A percentile compares a stretch with the other conserved stretches of the same genome.
Conservation (phyloP, 768 basidiomycete genomes). For the Flagelloscypha sp. region DNA sequence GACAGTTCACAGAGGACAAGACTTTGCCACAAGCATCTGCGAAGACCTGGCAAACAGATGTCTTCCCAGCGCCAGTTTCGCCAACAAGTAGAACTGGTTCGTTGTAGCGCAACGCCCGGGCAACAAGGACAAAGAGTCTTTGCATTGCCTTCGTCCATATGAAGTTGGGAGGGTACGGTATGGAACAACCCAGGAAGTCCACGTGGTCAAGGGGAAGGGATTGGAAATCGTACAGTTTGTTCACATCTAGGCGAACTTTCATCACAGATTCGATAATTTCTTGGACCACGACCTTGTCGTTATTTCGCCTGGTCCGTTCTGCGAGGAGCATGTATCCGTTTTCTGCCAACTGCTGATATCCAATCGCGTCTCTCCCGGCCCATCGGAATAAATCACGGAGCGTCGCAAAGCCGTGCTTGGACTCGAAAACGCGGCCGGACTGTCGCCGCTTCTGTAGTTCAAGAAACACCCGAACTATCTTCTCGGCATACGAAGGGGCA, state of each 20-base stretch:
- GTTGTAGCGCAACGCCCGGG: conserved; percentile 79
- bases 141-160: conserved; percentile 95
- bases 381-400: conserved; percentile 95
- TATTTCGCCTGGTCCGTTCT: conserved; percentile 75
- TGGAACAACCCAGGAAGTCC: conserved; percentile 46
- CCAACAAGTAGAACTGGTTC: conserved; percentile 95
- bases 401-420: conserved; percentile 94
- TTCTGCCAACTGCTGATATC: conserved; percentile 88
- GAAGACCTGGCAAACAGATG: conserved; percentile 88
- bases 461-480: conserved; percentile 85
- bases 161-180: conserved; percentile 43
- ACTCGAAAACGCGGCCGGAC: conserved; percentile 89
- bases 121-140: conserved; percentile 75
- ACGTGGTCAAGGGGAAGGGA: conserved; percentile 30
- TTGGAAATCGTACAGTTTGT: conserved; percentile 54
- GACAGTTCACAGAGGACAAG: conserved; percentile 81
- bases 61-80: conserved; percentile 96
- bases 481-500: conserved; percentile 86
- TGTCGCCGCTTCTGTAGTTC: conserved; percentile 92
- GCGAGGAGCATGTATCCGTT: conserved; percentile 98
- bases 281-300: conserved; percentile 86
- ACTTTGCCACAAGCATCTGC: conserved; percentile 55
- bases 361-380: conserved; percentile 84
- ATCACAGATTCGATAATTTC: conserved; percentile 87
- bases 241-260: conserved; percentile 77